Evolutionary conservation across 805 yeast genomes (phyloP).

Genomic region (Cyberlindnera misumaiensis): DNA sequence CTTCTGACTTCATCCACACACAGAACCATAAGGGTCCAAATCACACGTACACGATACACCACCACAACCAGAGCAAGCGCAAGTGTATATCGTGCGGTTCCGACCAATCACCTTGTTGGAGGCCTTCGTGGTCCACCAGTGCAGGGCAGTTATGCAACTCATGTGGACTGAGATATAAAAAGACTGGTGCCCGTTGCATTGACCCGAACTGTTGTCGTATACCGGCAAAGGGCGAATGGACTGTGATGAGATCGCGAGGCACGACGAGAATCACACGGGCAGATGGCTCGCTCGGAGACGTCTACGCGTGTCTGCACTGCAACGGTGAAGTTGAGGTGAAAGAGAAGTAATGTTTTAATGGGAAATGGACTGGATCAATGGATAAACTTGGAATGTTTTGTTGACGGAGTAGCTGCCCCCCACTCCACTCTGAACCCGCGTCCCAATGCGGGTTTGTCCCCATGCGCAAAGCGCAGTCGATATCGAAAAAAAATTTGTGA

Average conservation of each 20-base stretch:
- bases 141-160: constrained; percentile 97
- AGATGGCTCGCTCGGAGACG: constrained; percentile 24
- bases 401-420: too few relatives aligned
- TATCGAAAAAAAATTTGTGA: too few relatives aligned
- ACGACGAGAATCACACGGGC: constrained; percentile 27
- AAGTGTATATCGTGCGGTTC: constrained; percentile 87
- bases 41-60: constrained; percentile 25
- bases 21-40: constrained; percentile 23
- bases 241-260: constrained; percentile 74
- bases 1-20: constrained; percentile 21
- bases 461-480: too few relatives aligned
- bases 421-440: too few relatives aligned
- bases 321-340: constrained; percentile 47
- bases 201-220: constrained; percentile 72
- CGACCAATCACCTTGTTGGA: constrained; percentile 94
- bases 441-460: too few relatives aligned
- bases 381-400: too few relatives aligned
- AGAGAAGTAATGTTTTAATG: constrained; percentile 5
- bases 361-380: too few relatives aligned
- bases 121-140: constrained; percentile 89
- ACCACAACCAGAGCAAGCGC: constrained; percentile 31
- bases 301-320: constrained; percentile 53
- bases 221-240: constrained; percentile 96
- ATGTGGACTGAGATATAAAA: constrained; percentile 91
- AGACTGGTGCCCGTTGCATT: constrained; percentile 87